A percentile compares a stretch with the other conserved stretches of the same genome.
Evolutionary conservation across 106 monocot genomes (phyloP).

Genomic region (Allium fistulosum): DNA sequence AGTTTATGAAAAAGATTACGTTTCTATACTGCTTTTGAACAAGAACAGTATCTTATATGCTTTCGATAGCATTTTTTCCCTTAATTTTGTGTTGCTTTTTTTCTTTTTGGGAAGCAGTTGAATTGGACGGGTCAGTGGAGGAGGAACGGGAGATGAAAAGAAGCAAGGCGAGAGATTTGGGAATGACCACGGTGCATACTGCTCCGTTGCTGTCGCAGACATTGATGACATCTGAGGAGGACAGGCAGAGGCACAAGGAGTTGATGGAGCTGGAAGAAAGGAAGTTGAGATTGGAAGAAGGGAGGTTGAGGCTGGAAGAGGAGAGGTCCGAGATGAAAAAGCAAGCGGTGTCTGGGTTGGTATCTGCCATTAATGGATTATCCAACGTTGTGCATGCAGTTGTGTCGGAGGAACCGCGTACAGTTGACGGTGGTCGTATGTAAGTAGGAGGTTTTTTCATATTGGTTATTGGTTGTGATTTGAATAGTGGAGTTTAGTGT

Average conservation of each 20-base stretch:
- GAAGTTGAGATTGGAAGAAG: slow-evolving; percentile 54
- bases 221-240: slow-evolving; percentile 70
- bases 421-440: slow-evolving; percentile 4
- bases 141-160: slow-evolving; percentile 23
- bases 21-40: background rate
- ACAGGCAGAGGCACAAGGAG: slow-evolving; percentile 67
- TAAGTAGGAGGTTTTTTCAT: too few relatives aligned
- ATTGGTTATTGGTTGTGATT: too few relatives aligned
- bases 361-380: slow-evolving; percentile 63
- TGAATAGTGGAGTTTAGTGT: too few relatives aligned
- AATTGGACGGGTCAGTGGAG: slow-evolving; percentile 29
- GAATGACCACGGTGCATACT: slow-evolving; percentile 53
- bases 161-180: slow-evolving; percentile 23
- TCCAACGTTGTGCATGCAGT: slow-evolving; percentile 69
- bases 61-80: background rate
- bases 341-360: slow-evolving; percentile 53
- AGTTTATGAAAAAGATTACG: background rate
- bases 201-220: slow-evolving; percentile 62
- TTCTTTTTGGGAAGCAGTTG: slow-evolving; percentile 7
- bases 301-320: too few relatives aligned
- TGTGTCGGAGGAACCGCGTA: slow-evolving; percentile 33
- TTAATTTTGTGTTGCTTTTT: too few relatives aligned
- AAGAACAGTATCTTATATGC: background rate
- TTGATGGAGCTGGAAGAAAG: slow-evolving; percentile 73
- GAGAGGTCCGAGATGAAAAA: slow-evolving; percentile 55